Base-by-base conservation (phyloP, 441 rosid genomes). In the Jatropha multifida region DNA sequence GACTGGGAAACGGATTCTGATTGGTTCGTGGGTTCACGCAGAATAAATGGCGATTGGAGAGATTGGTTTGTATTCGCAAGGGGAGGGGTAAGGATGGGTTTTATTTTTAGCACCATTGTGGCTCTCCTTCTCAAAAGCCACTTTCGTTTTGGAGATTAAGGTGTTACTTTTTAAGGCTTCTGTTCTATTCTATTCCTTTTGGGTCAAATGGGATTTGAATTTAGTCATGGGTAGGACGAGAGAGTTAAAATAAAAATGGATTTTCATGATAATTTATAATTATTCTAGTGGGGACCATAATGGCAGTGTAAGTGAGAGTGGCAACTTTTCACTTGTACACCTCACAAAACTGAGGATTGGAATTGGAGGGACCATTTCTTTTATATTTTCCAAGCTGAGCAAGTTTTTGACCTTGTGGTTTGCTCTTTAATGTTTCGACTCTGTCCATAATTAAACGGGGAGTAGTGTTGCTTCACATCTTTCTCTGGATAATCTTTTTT, bases 281-380 rank as follows among this genome's bases (percentile, higher is more conserved):
- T 10, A 65, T 64, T 59, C 58, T 38, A 6, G 54, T 10, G 48
- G 73, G 78, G 73, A 49, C 73, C 78, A 68, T 60, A 18, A 20
- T 0, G 56, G 14, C 27, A 48, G 11, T 41, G 69, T 1, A 44
- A 40, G 56, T 6, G 5, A 13, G 40, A 3, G 44, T 20, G 52
- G 69, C 32, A 3, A 12, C 26, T 42, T 48, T 23, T 44, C 10
- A 13, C 7, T 44, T 17, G n/a, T 66, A 10, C 37, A 20, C 15
- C 5, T 12, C 4, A 3, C 52, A 20, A 42, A 41, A 41, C 38
- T 18, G 26, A 27, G 42, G 69, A 68, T 27, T 26, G 23, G 5
- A 51, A 32, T 32, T 32, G 32, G 46, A 51, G 44, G 26, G 46
- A 32, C 61, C 46, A 51, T n/a, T 51, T 9, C 48, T 3, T 42